Evolutionary conservation across 768 basidiomycete species (phyloP).

Genomic region (Tylopilus plumbeoviolaceoides): DNA sequence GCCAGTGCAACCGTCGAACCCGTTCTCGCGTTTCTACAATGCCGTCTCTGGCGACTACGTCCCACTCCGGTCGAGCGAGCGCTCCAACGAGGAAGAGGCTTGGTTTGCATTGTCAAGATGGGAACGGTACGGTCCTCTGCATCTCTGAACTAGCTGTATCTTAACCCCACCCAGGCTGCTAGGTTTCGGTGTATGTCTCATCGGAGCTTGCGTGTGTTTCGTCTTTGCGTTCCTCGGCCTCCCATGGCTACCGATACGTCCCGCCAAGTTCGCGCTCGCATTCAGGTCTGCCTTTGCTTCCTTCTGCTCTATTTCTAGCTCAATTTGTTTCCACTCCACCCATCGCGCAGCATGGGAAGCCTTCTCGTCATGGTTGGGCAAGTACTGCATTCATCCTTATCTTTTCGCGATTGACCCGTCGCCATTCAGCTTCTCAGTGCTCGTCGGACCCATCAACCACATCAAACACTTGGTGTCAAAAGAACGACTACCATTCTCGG

Average conservation of each 20-base stretch:
- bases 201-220: conserved; percentile 93
- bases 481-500: conserved; percentile 81
- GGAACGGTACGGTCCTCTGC: conserved; percentile 60
- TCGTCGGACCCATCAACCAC: conserved; percentile 89
- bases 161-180: conserved; percentile 52
- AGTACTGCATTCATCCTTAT: conserved; percentile 19
- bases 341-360: conserved; percentile 60
- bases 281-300: conserved; percentile 59
- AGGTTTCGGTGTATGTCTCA: conserved; percentile 84
- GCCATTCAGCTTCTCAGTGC: conserved; percentile 63
- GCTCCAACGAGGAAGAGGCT: conserved; percentile 92
- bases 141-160: not conserved
- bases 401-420: not conserved
- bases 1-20: conserved; percentile 41
- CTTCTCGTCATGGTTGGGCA: conserved; percentile 96
- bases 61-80: conserved; percentile 76
- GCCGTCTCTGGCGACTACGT: conserved; percentile 84
- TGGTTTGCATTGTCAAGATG: conserved; percentile 90
- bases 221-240: conserved; percentile 83
- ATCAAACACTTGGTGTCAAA: conserved; percentile 79
- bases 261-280: conserved; percentile 86
- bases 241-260: conserved; percentile 64
- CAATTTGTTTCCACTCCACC: too few relatives aligned
- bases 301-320: not conserved
- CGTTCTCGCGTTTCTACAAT: conserved; percentile 86